A percentile compares a stretch with the other conserved stretches of the same genome.
These are phyloP conservation scores for Somion occarium DNA, from an alignment of 1,284 basidiomycete genomes.

Conservation along the genomic window DNA sequence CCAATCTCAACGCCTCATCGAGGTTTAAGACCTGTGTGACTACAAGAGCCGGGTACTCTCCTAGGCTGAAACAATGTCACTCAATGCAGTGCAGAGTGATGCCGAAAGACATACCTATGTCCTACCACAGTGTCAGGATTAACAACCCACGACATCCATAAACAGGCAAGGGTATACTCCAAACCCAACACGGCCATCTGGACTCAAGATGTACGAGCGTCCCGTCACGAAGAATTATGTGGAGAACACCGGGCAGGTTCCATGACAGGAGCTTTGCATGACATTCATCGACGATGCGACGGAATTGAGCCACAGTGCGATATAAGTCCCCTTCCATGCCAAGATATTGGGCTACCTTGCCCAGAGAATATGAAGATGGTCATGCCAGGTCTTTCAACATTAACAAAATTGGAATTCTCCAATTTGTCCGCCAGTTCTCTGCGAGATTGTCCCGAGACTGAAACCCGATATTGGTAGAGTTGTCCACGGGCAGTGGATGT, in stretches of 20 bases:
- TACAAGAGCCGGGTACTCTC: constrained; percentile 67
- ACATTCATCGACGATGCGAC: constrained; percentile 49
- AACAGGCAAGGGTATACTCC: constrained; percentile 50
- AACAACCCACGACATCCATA: constrained; percentile 68
- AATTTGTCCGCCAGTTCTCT: constrained; percentile 45
- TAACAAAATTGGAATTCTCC: constrained; percentile 26
- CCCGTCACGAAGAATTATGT: constrained; percentile 35
- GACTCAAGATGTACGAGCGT: constrained; percentile 26
- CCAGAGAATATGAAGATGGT: constrained; percentile 68
- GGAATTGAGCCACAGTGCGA: constrained; percentile 39
- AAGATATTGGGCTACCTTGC: constrained; percentile 61
- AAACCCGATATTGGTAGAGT: constrained; percentile 47
- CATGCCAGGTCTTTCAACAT: constrained; percentile 26
- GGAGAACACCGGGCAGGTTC: constrained; percentile 47
- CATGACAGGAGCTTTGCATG: constrained; percentile 41
- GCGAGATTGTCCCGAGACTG: constrained; percentile 37
- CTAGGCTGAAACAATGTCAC: constrained; percentile 42
- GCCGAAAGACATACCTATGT: constrained; percentile 52
- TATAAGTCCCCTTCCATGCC: constrained; percentile 62
- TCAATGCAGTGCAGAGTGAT: too few species aligned
- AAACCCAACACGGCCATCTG: constrained; percentile 57
- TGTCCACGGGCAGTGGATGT: constrained; percentile 61
- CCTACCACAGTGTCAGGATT: constrained; percentile 52
- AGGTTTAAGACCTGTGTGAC: constrained; percentile 50
- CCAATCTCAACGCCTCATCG: constrained; percentile 50